Conservation (phyloP, 257 asterid genomes). For the Fraxinus americana region DNA sequence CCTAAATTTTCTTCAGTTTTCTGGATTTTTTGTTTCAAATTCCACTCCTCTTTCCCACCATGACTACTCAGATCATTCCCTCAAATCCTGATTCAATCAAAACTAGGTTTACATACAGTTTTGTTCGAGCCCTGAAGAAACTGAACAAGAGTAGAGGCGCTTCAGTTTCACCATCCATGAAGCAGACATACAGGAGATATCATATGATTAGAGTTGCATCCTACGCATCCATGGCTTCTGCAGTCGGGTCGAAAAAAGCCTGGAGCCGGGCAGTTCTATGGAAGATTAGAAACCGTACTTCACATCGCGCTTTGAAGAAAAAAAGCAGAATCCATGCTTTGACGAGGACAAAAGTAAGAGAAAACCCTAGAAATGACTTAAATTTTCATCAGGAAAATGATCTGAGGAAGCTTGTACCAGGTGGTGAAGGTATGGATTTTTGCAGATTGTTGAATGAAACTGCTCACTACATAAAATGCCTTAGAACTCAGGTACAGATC, state of each 20-base stretch:
- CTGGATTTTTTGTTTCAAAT: background rate
- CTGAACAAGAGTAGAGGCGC: conserved; percentile 23
- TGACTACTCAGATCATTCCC: conserved; percentile 20
- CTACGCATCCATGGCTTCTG: conserved; percentile 69
- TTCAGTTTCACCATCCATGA: conserved; percentile 1
- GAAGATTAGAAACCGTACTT: conserved; percentile 38
- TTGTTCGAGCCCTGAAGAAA: conserved; percentile 51
- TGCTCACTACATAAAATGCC: conserved; percentile 73
- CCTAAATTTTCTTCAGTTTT: conserved; percentile 31
- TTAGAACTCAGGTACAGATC: conserved; percentile 69
- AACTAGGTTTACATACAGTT: conserved; percentile 51
- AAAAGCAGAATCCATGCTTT: background rate
- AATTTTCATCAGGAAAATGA: conserved; percentile 6
- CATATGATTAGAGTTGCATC: conserved; percentile 59
- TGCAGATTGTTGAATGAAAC: conserved; percentile 65
- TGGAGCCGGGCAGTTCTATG: conserved; percentile 74
- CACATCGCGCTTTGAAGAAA: conserved; percentile 9
- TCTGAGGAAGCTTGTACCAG: conserved; percentile 66
- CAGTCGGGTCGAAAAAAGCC: conserved; percentile 53
- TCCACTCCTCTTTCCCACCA: background rate
- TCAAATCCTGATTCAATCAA: conserved; percentile 44
- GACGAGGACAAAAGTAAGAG: conserved; percentile 7
- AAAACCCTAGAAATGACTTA: conserved; percentile 35
- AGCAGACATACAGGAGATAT: conserved; percentile 27
- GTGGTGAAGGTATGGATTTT: conserved; percentile 58